Base-by-base conservation (phyloP, 495 filamentous ascomycete species). In the Trichoderma reesei region DNA sequence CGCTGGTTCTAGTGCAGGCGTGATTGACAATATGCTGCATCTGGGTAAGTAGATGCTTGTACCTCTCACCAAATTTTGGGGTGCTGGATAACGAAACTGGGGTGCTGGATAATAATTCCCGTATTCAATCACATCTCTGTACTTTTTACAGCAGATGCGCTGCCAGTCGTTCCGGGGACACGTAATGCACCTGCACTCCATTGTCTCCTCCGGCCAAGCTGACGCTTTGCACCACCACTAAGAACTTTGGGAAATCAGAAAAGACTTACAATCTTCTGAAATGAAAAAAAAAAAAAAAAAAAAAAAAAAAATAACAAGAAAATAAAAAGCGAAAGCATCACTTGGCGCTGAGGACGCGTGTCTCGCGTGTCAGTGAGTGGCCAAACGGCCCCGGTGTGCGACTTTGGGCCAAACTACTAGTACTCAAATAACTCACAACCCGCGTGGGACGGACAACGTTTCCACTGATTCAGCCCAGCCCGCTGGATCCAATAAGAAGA, bases 401-500 rank as follows among this genome's bases (percentile, higher is more conserved):
- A 54, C 46, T 18, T 18, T 18, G 46, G 9, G 10, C 10, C 46
- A 26, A 39, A 39, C 6, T 11, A 39, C 38, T 11, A 39, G 11
- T 39, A 39, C 9, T 34, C 20, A 20, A 56, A 26, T 26, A 10
- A 20, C 51, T 34, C 51, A 26, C 51, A 56, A 26, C 51, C 51
- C 20, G 51, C 51, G 51, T 56, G 51, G 31, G 51, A 56, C 51
- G 51, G 26, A 33, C 6, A 48, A 16, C 16, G 2, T 34, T 13
- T 13, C 20, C 51, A 56, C 51, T 34, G 51, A 56, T 56, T 56
- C 51, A 56, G 51, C 51, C 51, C 51, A 56, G 51, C 31, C 51
- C 20, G 9, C 26, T 16, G 31, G 51, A 56, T 56, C 51, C 51
- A 56, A 36, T 56, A 26, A 26, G 26, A 26, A 1, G 51, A 11